Conservation (phyloP, 2,329 filamentous ascomycete species). For the Dothistroma septosporum region DNA sequence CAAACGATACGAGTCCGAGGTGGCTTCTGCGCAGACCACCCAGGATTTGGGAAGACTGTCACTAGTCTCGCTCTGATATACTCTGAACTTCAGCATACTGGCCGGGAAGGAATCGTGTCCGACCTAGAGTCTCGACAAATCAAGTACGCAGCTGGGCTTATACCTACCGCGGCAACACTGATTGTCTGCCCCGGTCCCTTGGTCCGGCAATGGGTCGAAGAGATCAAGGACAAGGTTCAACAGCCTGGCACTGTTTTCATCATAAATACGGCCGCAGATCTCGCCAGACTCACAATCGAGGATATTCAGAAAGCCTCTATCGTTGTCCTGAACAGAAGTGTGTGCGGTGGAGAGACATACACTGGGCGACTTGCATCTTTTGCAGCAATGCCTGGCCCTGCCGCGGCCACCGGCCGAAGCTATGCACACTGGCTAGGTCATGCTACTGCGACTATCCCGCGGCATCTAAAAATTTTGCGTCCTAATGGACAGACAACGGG, state of each 20-base stretch:
- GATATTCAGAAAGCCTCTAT: conserved; percentile 51
- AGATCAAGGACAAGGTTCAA: conserved; percentile 46
- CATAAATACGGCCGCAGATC: conserved; percentile 39
- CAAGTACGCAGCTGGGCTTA: conserved; percentile 27
- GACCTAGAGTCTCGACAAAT: conserved; percentile 8
- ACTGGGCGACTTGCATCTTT: conserved; percentile 46
- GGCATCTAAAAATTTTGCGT: conserved; percentile 39
- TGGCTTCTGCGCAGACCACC: conserved; percentile 60
- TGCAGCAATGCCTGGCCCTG: conserved; percentile 18
- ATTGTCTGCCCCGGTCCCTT: conserved; percentile 57
- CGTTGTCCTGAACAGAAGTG: conserved; percentile 51
- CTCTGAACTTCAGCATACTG: conserved; percentile 35
- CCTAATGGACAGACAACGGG: not conserved
- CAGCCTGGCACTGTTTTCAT: conserved; percentile 37
- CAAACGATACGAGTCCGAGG: conserved; percentile 47
- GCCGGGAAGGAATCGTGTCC: not conserved
- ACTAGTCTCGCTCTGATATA: conserved; percentile 56
- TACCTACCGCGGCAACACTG: conserved; percentile 54
- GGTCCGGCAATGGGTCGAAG: conserved; percentile 54
- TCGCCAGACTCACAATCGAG: conserved; percentile 43
- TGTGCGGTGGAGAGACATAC: conserved; percentile 50
- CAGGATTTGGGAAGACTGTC: conserved; percentile 65
- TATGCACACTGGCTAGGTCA: conserved; percentile 54
- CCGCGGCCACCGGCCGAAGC: conserved; percentile 34
- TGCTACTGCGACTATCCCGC: conserved; percentile 40